A percentile compares a stretch with the other conserved stretches of the same genome.
These are phyloP conservation scores for Cercospora sesami DNA, from an alignment of 2,329 filamentous ascomycete species.

Conservation along the genomic window DNA sequence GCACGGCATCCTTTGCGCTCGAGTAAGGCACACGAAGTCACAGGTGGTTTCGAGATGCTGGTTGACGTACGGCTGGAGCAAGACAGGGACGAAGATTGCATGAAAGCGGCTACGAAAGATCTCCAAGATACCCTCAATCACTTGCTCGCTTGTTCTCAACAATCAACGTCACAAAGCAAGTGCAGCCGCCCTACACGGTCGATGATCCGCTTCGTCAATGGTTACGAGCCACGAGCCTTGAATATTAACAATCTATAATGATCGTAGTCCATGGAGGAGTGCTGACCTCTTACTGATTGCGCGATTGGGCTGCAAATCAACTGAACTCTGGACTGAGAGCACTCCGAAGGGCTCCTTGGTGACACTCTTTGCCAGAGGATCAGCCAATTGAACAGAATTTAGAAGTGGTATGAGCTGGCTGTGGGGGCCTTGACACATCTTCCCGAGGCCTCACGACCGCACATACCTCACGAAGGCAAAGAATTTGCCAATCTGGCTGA, in stretches of 20 bases:
- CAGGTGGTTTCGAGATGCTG: neutral
- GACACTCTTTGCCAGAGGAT: neutral
- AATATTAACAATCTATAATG: neutral
- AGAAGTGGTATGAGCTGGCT: neutral
- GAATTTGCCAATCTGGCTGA: neutral
- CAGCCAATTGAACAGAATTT: too few relatives aligned
- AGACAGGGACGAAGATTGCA: neutral
- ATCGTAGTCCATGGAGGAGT: neutral
- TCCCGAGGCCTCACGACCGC: neutral
- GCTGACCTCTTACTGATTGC: neutral
- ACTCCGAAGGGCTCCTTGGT: neutral
- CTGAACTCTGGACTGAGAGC: neutral
- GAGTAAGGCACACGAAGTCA: neutral
- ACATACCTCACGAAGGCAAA: neutral
- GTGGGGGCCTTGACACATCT: neutral
- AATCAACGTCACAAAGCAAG: neutral
- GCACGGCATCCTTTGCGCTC: too few relatives aligned
- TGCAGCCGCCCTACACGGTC: neutral
- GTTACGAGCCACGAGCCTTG: neutral
- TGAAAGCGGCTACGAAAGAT: neutral
- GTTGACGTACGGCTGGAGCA: neutral
- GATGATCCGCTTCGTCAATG: neutral
- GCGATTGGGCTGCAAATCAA: neutral
- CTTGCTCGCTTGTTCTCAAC: neutral
- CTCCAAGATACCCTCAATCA: too few relatives aligned